phyloP scores from a whole-genome alignment of 108 stramenopile species.

The Fragilaria radians region DNA sequence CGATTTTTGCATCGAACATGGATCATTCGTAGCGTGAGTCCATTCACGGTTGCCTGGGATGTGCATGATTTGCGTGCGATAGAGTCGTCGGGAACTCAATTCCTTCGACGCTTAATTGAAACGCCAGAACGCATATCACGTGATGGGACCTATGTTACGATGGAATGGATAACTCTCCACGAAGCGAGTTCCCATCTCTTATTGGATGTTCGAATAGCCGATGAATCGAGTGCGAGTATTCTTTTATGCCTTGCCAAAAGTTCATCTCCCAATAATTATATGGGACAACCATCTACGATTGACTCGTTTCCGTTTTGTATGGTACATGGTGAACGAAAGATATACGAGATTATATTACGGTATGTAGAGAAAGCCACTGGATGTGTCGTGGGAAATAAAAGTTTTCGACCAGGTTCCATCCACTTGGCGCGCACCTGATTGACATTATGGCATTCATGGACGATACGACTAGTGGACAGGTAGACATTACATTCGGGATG shows the following conservation, averaged over 20 bases:
- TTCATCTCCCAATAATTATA: background rate
- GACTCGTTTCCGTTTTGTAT: background rate
- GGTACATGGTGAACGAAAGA: background rate
- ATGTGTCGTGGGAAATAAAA: background rate
- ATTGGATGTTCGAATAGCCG: background rate
- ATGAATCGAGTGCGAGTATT: background rate
- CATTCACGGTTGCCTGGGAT: background rate
- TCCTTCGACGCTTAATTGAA: background rate
- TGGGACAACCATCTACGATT: background rate
- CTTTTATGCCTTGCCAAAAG: background rate
- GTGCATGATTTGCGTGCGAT: background rate
- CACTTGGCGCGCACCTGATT: background rate
- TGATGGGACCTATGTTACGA: background rate
- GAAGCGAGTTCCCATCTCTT: background rate
- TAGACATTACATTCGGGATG: background rate
- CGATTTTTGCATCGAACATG: background rate
- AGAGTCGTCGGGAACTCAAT: background rate
- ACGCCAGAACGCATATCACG: background rate
- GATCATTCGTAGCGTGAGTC: background rate
- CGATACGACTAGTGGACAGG: background rate
- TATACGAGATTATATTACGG: background rate
- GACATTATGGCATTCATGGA: background rate
- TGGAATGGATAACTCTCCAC: background rate
- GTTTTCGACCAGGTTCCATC: background rate
- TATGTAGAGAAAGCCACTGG: background rate